These are phyloP conservation scores for Draba incana DNA, from an alignment of 345 rosid species.

Conservation along the genomic window DNA sequence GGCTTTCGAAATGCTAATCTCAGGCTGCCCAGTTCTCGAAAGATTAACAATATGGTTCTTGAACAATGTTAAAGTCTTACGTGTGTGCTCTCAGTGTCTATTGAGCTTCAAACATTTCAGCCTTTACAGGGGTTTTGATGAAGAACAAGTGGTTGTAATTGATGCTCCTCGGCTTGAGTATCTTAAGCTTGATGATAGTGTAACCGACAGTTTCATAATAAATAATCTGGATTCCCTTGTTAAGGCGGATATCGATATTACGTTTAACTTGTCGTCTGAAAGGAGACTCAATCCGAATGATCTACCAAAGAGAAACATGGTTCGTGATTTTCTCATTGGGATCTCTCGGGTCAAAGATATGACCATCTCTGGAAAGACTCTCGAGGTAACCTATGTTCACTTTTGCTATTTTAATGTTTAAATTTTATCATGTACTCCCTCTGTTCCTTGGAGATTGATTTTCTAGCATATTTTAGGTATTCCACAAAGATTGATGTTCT, in stretches of 20 bases:
- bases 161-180: constrained; percentile 18
- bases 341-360: constrained; percentile 2
- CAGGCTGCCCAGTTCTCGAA: constrained; percentile 10
- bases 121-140: not conserved
- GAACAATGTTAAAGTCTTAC: not conserved
- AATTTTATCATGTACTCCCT: not conserved
- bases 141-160: not conserved
- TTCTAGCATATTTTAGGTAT: no score
- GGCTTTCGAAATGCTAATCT: constrained; percentile 16
- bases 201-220: not conserved
- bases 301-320: constrained; percentile 9
- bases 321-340: not conserved
- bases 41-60: not conserved
- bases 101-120: constrained; percentile 4
- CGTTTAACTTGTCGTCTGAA: not conserved
- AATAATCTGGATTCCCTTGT: constrained; percentile 7
- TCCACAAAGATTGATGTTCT: no score
- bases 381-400: constrained; percentile 12
- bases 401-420: not conserved
- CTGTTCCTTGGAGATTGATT: no score
- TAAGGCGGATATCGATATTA: not conserved
- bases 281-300: not conserved
- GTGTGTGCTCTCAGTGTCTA: constrained; percentile 26
- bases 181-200: not conserved
- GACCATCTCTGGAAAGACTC: not conserved